Conservation (phyloP, 768 basidiomycete species). For the Suillus hirtellus region DNA sequence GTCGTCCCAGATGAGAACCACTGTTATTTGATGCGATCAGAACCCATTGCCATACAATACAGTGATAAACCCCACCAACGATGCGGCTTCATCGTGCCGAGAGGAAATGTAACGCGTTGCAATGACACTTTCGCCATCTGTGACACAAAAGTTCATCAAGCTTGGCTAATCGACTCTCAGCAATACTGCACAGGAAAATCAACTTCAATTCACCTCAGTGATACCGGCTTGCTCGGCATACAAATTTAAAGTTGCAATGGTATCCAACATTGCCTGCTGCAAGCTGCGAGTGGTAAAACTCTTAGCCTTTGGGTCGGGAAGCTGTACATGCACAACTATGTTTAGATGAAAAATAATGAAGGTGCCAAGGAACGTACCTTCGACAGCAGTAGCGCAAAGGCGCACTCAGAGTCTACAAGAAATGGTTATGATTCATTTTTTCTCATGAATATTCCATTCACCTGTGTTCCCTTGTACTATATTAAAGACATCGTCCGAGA, state of each 20-base stretch:
- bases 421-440: slow-evolving; percentile 1
- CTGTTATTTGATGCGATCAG: slow-evolving; percentile 33
- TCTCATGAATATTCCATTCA: slow-evolving; percentile 28
- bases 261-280: slow-evolving; percentile 85
- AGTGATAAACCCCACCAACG: slow-evolving; percentile 49
- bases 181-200: neutral
- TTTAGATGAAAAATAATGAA: neutral
- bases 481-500: slow-evolving; percentile 85
- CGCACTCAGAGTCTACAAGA: slow-evolving; percentile 89
- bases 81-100: slow-evolving; percentile 88
- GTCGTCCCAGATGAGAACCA: slow-evolving; percentile 97
- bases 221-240: slow-evolving; percentile 73
- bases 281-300: slow-evolving; percentile 72
- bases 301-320: slow-evolving; percentile 76
- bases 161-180: slow-evolving; percentile 56
- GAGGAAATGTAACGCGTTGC: slow-evolving; percentile 96
- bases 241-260: slow-evolving; percentile 76
- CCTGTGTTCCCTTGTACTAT: slow-evolving; percentile 93
- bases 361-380: slow-evolving; percentile 45
- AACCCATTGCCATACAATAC: slow-evolving; percentile 11
- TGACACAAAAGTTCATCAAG: slow-evolving; percentile 94
- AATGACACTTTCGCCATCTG: slow-evolving; percentile 91
- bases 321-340: slow-evolving; percentile 41
- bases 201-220: slow-evolving; percentile 53
- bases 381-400: slow-evolving; percentile 89